Evolutionary conservation across 1,284 basidiomycete species (phyloP).

Genomic region (Pseudozyma sp.): DNA sequence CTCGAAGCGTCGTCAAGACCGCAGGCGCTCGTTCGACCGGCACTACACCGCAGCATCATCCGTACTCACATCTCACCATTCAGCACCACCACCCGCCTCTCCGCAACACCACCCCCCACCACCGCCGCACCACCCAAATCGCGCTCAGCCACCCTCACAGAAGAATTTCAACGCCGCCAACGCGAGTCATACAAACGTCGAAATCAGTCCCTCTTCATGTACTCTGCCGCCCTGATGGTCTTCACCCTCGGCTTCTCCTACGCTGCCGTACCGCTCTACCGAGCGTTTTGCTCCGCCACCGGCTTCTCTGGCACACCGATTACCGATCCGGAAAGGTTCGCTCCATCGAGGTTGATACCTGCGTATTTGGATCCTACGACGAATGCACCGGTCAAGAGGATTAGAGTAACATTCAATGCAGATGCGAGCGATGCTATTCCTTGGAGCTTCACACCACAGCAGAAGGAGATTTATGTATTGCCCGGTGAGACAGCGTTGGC

Average conservation of each 20-base stretch:
- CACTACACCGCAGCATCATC: neutral
- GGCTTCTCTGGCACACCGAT: constrained; percentile 96
- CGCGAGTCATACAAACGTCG: constrained; percentile 51
- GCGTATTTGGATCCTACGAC: constrained; percentile 61
- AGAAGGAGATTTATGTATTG: constrained; percentile 87
- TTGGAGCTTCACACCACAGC: constrained; percentile 92
- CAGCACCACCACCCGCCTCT: constrained; percentile 3
- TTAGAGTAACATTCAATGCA: constrained; percentile 96
- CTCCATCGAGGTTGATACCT: constrained; percentile 52
- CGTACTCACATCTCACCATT: constrained; percentile 19
- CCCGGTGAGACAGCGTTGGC: constrained; percentile 96
- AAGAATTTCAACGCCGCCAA: constrained; percentile 42
- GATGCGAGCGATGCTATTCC: constrained; percentile 88
- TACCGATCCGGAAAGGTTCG: constrained; percentile 71
- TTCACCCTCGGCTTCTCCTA: constrained; percentile 86
- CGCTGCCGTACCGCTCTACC: constrained; percentile 95
- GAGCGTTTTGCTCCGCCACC: constrained; percentile 96
- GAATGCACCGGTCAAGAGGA: constrained; percentile 71
- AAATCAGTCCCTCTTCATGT: constrained; percentile 82
- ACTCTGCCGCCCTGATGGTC: constrained; percentile 83
- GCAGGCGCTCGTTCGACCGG: neutral
- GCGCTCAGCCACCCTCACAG: constrained; percentile 24
- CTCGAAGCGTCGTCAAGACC: constrained; percentile 17
- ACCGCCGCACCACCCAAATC: constrained; percentile 2
- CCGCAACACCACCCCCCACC: constrained; percentile 3